Percentiles rank a stretch among this genome's conserved stretches.
Conservation (phyloP, 352 stramenopile genomes). For the Globisporangium okanoganense region DNA sequence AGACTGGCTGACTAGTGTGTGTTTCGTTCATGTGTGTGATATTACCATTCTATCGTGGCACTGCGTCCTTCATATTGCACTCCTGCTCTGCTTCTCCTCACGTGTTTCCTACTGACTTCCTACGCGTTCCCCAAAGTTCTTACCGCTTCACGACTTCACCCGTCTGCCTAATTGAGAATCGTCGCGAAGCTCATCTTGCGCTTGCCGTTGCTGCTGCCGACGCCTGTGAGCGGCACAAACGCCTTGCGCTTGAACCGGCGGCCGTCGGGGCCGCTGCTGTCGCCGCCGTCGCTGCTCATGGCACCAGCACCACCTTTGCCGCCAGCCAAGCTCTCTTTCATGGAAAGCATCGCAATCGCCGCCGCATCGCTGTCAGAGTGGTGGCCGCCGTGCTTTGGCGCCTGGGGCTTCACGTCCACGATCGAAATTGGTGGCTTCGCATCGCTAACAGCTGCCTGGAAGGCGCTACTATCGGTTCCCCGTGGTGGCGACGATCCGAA, state of each 20-base stretch:
- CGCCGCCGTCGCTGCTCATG: conserved; percentile 42
- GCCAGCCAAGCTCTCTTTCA: conserved; percentile 51
- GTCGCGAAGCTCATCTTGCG: conserved; percentile 88
- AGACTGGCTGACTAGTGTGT: background rate
- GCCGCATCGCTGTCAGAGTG: conserved; percentile 79
- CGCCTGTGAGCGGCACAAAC: conserved; percentile 42
- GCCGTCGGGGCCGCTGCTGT: conserved; percentile 27
- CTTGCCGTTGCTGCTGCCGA: conserved; percentile 44
- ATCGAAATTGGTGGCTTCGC: background rate
- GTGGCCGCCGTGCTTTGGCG: conserved; percentile 19
- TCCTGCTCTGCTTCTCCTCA: background rate
- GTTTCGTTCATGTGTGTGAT: conserved; percentile 1
- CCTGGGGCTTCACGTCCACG: conserved; percentile 1
- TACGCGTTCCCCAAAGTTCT: background rate
- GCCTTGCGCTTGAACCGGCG: conserved; percentile 65
- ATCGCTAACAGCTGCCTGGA: background rate
- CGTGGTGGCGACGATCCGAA: background rate
- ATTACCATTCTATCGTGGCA: conserved; percentile 5
- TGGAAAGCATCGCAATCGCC: conserved; percentile 74
- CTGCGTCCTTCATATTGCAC: background rate
- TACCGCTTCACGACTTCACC: background rate
- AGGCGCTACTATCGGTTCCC: background rate
- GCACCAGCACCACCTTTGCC: conserved; percentile 12
- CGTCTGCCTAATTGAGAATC: conserved; percentile 78
- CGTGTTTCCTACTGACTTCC: background rate